Percentiles rank a stretch among this genome's conserved stretches.
Conservation (phyloP, 2,329 filamentous ascomycete genomes). For the Epichloe bromicola region DNA sequence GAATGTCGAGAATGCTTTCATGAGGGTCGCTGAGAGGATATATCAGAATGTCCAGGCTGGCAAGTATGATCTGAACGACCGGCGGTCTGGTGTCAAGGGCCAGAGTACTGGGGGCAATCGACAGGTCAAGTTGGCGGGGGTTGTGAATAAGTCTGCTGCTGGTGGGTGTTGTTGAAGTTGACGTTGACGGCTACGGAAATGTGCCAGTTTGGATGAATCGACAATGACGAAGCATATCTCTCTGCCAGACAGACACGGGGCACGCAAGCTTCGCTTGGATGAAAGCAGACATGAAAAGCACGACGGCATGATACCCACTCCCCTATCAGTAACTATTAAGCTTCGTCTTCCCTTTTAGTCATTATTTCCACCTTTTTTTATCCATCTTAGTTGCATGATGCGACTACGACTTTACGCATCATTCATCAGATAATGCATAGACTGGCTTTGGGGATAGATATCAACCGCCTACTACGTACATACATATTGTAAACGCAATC, state of each 20-base stretch:
- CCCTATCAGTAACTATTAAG: neutral
- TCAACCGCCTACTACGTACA: conserved; percentile 16
- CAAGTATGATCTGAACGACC: conserved; percentile 86
- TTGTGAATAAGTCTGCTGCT: conserved; percentile 24
- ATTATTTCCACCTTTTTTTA: neutral
- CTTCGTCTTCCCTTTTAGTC: neutral
- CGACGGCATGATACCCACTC: conserved; percentile 5
- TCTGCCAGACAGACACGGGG: neutral
- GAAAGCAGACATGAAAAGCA: conserved; percentile 2
- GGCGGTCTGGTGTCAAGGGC: conserved; percentile 81
- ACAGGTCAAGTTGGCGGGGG: conserved; percentile 32
- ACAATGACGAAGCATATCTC: neutral
- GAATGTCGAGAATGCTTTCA: conserved; percentile 84
- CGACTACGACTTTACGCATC: neutral
- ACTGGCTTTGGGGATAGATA: neutral
- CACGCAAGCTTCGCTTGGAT: neutral
- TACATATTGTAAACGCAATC: neutral
- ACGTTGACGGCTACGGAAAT: too few species aligned
- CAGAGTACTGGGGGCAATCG: conserved; percentile 35
- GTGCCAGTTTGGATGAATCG: neutral
- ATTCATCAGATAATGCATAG: neutral
- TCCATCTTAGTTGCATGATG: neutral
- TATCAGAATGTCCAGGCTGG: conserved; percentile 94
- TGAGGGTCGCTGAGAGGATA: conserved; percentile 88
- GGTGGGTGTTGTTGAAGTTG: conserved; percentile 36